Conservation (phyloP, 2,329 filamentous ascomycete species). For the Cladophialophora bantiana region DNA sequence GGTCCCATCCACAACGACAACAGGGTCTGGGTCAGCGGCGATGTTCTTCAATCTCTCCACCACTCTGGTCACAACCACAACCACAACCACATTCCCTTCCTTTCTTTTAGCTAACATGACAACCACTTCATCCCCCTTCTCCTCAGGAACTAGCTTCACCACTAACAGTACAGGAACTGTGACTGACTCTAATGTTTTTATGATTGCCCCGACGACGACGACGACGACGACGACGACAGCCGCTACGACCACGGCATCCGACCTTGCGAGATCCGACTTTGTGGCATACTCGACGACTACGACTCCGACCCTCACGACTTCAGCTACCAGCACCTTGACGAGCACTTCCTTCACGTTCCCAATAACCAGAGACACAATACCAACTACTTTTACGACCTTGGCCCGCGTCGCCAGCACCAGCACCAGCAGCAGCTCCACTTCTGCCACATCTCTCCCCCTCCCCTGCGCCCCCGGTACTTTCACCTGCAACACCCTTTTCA, state of each 20-base stretch:
- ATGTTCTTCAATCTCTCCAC: conserved; percentile 5
- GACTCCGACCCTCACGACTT: conserved; percentile 13
- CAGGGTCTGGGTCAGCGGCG: neutral
- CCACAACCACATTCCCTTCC: neutral
- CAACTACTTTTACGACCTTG: conserved; percentile 23
- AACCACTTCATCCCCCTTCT: neutral
- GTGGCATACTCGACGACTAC: conserved; percentile 16
- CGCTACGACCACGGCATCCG: conserved; percentile 11
- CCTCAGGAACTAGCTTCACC: conserved; percentile 3
- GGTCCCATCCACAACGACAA: conserved; percentile 6
- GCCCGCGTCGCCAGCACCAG: neutral
- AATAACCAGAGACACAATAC: conserved; percentile 16
- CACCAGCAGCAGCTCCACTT: neutral
- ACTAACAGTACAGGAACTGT: neutral
- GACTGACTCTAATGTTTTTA: neutral
- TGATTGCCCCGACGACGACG: conserved; percentile 2
- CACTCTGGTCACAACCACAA: neutral
- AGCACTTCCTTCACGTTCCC: neutral
- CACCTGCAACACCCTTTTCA: conserved; percentile 45
- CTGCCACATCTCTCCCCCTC: conserved; percentile 23
- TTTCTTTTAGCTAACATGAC: neutral
- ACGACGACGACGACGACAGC: neutral
- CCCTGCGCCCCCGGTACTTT: conserved; percentile 44
- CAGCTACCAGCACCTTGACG: conserved; percentile 7
- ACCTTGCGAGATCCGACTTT: neutral